These are phyloP conservation scores for Blepharisma stoltei DNA, from an alignment of 73 alveolate species.

Conservation along the genomic window DNA sequence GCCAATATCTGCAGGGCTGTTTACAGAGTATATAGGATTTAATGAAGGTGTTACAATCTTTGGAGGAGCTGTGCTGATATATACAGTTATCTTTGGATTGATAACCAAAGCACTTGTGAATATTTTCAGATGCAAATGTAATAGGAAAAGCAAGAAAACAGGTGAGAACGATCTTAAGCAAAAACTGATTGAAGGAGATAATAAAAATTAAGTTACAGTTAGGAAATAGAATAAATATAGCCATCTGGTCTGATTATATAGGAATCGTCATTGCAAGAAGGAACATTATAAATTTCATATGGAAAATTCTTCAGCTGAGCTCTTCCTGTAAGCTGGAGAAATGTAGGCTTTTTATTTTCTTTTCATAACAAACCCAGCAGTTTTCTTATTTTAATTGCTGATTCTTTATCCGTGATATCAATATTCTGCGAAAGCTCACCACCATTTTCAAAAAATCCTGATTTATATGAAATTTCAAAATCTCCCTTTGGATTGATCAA, in stretches of 20 bases:
- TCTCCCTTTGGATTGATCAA: background rate
- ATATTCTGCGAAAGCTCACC: background rate
- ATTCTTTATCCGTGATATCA: background rate
- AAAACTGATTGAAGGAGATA: no score
- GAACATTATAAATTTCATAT: background rate
- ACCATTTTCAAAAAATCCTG: constrained; percentile 1
- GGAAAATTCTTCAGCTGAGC: background rate
- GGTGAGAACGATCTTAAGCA: no score
- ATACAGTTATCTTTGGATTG: background rate
- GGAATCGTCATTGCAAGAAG: background rate
- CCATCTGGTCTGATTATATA: constrained; percentile 22
- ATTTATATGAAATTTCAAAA: background rate
- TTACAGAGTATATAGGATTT: background rate
- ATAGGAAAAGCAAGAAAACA: no score
- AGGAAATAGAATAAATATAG: background rate
- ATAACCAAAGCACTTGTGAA: background rate
- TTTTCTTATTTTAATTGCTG: background rate
- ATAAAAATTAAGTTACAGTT: no score
- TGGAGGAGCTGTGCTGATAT: background rate
- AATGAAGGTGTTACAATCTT: background rate
- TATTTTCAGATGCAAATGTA: no score
- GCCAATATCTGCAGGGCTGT: constrained; percentile 14
- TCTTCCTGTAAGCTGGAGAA: background rate
- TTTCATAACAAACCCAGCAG: background rate
- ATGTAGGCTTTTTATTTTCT: background rate